These are phyloP conservation scores for Pseudozyma sp. DNA, from an alignment of 1,284 basidiomycete genomes.

Conservation along the genomic window DNA sequence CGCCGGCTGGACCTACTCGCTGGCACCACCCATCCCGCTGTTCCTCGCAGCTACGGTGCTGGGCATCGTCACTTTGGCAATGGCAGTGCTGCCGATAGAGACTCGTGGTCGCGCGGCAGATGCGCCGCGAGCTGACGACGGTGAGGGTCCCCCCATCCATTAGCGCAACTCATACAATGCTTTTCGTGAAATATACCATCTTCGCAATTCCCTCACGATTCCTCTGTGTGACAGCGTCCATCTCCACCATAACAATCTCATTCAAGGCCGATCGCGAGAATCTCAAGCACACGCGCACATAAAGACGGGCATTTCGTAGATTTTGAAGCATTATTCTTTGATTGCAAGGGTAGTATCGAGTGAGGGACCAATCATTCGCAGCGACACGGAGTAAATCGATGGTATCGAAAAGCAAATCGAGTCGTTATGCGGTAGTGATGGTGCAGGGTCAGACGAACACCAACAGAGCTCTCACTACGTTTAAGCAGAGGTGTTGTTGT, in stretches of 20 bases:
- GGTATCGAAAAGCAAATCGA: background rate
- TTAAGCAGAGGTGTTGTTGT: slow-evolving; percentile 32
- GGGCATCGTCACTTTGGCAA: slow-evolving; percentile 29
- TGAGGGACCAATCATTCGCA: background rate
- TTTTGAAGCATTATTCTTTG: slow-evolving; percentile 4
- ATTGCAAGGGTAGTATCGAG: slow-evolving; percentile 12
- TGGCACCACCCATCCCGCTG: slow-evolving; percentile 38
- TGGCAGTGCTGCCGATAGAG: slow-evolving; percentile 49
- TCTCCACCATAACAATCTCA: no score
- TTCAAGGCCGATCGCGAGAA: no score
- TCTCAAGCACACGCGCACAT: no score
- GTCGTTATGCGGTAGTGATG: background rate
- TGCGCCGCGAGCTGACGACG: slow-evolving; percentile 5
- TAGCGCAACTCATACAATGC: background rate
- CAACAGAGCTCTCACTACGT: background rate
- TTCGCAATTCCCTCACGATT: no score
- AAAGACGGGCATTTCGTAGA: no score
- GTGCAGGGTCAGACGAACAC: slow-evolving; percentile 1
- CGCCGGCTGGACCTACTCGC: slow-evolving; percentile 54
- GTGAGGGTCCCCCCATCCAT: background rate
- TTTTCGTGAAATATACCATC: background rate
- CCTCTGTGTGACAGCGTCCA: no score
- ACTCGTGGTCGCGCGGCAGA: slow-evolving; percentile 32
- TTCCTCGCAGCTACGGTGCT: slow-evolving; percentile 38
- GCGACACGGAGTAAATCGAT: background rate